Evolutionary conservation across 2,329 filamentous ascomycete genomes (phyloP), one percentile per base, ranked within the genome.

Genomic region (Balansia obtecta): DNA sequence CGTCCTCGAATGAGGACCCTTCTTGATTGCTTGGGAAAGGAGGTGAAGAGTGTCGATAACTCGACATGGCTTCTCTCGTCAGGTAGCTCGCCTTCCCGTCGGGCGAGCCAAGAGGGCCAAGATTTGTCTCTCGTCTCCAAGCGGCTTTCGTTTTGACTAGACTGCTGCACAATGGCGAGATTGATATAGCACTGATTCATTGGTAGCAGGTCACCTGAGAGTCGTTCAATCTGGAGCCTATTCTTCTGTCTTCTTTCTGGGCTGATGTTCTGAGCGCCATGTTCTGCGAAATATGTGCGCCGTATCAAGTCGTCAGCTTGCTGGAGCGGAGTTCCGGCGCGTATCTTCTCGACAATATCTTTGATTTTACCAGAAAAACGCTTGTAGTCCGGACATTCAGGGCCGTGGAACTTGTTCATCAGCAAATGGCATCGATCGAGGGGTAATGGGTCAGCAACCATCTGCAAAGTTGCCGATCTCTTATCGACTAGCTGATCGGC

Each of bases 1-100:
- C 59, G 60, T 37, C 66, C 68, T 37, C 59, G 58, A 46, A 70
- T 68, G 42, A 68, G 50, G 18, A 70, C 63, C 40, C 65, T 55
- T 53, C 59, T 59, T 39, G 64, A 60, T 16, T 38, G 15, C 8
- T 52, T 54, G 10, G 12, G 22, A 27, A 27, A 54, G 48, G 54
- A 4, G 41, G 61, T 46, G 42, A 46, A 46, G 32, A 46, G 12
- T 46, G 27, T 16, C n/a, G 44, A 13, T 15, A 46, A 34, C 30
- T 46, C 5, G 30, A 46, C n/a, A 9, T 46, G 44, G 2, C 15
- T 20, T 34, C 4, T 34, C 18, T 46, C 20, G 27, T 34, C 44
- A 3, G 44, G 44, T 16, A 30, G 11, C 8, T 46, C 44, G 34
- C 37, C 30, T 4, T 33, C 37, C 30, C 37, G 44, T 46, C 27